Conservation (phyloP, 306 rosid genomes). For the Ochetophila trinervis region DNA sequence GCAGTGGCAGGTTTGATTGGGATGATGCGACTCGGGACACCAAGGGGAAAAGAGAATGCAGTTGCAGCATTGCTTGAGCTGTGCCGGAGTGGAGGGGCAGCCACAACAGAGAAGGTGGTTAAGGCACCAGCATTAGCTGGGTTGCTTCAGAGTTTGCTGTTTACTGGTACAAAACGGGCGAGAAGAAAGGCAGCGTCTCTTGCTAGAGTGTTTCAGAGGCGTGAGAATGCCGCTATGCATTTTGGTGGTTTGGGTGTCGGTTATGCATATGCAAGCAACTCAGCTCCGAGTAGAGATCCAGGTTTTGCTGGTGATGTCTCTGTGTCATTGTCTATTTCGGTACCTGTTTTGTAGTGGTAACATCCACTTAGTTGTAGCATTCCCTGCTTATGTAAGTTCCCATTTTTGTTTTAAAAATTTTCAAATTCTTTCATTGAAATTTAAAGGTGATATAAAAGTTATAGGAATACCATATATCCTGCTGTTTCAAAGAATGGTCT, state of each 20-base stretch:
- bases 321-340: conserved; percentile 77
- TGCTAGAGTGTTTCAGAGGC: conserved; percentile 83
- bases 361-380: conserved; percentile 19
- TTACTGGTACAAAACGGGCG: conserved; percentile 90
- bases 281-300: conserved; percentile 61
- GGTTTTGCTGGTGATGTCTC: conserved; percentile 71
- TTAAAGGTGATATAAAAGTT: conserved; percentile 41
- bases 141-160: conserved; percentile 71
- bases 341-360: conserved; percentile 70
- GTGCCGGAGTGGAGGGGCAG: conserved; percentile 84
- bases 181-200: conserved; percentile 97
- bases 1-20: conserved; percentile 68
- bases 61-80: conserved; percentile 93
- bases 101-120: conserved; percentile 74
- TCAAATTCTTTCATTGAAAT: conserved; percentile 88
- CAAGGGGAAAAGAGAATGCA: conserved; percentile 90
- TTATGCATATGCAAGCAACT: conserved; percentile 68
- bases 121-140: conserved; percentile 84
- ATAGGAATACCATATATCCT: conserved; percentile 43
- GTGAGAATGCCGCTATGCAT: conserved; percentile 57
- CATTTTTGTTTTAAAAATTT: conserved; percentile 57
- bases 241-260: conserved; percentile 83
- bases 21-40: conserved; percentile 91
- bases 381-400: conserved; percentile 26
- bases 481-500: conserved; percentile 27